Conservation (phyloP, 2,329 filamentous ascomycete genomes). For the Pestalotiopsis sp. region DNA sequence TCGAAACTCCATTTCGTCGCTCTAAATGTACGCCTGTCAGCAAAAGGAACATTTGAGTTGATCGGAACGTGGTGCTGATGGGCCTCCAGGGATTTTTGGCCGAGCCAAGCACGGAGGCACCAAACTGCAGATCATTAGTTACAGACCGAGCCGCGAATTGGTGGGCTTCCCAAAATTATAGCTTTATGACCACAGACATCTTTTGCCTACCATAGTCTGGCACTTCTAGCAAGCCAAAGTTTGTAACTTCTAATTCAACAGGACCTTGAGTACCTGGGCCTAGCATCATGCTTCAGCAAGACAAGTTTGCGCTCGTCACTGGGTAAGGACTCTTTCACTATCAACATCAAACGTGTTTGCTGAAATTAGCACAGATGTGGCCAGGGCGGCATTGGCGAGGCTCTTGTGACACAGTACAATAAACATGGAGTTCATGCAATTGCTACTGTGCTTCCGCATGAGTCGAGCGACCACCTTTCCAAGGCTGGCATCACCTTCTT, state of each 20-base stretch:
- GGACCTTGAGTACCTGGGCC: neutral
- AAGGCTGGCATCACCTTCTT: slow-evolving; percentile 16
- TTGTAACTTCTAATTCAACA: neutral
- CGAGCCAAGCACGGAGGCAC: no score
- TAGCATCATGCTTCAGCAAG: neutral
- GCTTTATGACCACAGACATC: no score
- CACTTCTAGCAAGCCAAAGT: neutral
- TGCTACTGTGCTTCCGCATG: slow-evolving; percentile 18
- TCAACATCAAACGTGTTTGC: neutral
- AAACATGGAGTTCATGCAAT: slow-evolving; percentile 13
- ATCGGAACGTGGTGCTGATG: no score
- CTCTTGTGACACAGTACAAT: slow-evolving; percentile 18
- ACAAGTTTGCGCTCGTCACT: slow-evolving; percentile 11
- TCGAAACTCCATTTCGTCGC: no score
- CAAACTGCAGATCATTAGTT: no score
- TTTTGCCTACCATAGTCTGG: no score
- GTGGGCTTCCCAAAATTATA: no score
- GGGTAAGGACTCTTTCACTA: neutral
- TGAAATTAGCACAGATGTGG: slow-evolving; percentile 17
- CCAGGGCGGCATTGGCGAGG: slow-evolving; percentile 22
- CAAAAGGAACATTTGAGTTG: no score
- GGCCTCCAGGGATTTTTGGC: no score
- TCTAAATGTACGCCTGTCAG: no score
- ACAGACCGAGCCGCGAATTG: no score
- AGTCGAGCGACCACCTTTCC: slow-evolving; percentile 16